phyloP scores from a whole-genome alignment of 495 filamentous ascomycete genomes.

The Niebla homalea region DNA sequence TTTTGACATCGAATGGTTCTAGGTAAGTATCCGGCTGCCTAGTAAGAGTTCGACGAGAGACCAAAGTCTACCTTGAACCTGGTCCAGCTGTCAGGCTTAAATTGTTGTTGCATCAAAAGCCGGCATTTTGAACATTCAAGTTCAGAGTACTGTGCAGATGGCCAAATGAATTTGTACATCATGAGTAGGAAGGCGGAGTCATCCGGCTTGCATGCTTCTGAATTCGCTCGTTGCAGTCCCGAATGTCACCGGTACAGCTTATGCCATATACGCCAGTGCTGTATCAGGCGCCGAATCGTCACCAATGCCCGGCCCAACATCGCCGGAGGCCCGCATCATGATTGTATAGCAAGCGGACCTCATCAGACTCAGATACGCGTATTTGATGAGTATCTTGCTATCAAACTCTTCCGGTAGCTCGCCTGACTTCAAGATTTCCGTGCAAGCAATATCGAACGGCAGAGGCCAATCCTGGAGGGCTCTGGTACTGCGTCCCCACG shows the following conservation, averaged over 20 bases:
- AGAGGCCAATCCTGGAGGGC: not conserved
- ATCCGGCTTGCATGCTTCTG: too few relatives aligned
- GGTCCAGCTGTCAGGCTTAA: too few relatives aligned
- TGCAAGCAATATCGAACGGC: not conserved
- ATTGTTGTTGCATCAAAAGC: too few relatives aligned
- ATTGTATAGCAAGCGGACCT: slow-evolving; percentile 7
- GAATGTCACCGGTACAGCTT: not conserved
- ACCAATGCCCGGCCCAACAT: slow-evolving; percentile 2
- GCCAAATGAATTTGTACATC: too few relatives aligned
- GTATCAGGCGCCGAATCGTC: slow-evolving; percentile 5
- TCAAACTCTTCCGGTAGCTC: not conserved
- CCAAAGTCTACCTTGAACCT: too few relatives aligned
- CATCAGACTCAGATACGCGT: slow-evolving; percentile 3
- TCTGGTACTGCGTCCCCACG: not conserved
- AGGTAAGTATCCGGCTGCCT: too few relatives aligned
- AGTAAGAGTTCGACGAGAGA: too few relatives aligned
- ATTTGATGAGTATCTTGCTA: not conserved
- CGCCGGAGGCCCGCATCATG: slow-evolving; percentile 8
- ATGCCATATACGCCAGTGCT: slow-evolving; percentile 9
- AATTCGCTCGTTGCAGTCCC: too few relatives aligned
- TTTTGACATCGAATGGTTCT: too few relatives aligned
- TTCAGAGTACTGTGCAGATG: too few relatives aligned
- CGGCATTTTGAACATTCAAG: too few relatives aligned
- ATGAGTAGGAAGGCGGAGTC: too few relatives aligned
- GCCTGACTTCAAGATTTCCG: not conserved